phyloP scores from a whole-genome alignment of 202 grass and related monocot species.

The Setaria italica region DNA sequence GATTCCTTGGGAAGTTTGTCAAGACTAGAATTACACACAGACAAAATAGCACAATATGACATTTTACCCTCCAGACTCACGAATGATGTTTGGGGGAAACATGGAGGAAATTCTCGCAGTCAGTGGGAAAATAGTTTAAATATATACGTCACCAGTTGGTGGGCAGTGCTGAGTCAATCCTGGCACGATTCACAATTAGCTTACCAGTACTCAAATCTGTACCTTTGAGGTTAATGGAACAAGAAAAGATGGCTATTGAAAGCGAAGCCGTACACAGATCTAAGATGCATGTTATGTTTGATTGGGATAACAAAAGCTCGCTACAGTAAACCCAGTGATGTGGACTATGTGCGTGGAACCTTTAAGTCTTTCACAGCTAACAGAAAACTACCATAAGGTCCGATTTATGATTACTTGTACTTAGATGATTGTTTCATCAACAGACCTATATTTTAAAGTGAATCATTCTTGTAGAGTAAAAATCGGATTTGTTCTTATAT shows the following conservation, averaged over 20 bases:
- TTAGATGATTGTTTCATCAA: conserved; percentile 4
- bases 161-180: background rate
- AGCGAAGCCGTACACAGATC: background rate
- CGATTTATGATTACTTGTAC: background rate
- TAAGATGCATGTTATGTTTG: background rate
- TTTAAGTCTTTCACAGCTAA: background rate
- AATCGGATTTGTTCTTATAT: background rate
- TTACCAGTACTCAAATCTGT: background rate
- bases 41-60: background rate
- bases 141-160: background rate
- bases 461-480: background rate
- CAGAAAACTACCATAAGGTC: background rate
- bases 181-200: conserved; percentile 9
- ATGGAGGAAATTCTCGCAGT: no score
- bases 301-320: background rate
- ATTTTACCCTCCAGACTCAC: background rate
- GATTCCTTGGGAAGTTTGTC: background rate
- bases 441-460: background rate
- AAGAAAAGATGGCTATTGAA: background rate
- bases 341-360: background rate
- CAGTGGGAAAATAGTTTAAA: background rate
- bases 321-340: background rate
- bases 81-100: background rate
- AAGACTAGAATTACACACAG: background rate
- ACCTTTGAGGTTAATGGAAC: background rate